Percentiles rank a stretch among this genome's conserved stretches.
These are phyloP conservation scores for Paracorniculantispora psalliotae DNA, from an alignment of 2,329 filamentous ascomycete species.

Conservation along the genomic window DNA sequence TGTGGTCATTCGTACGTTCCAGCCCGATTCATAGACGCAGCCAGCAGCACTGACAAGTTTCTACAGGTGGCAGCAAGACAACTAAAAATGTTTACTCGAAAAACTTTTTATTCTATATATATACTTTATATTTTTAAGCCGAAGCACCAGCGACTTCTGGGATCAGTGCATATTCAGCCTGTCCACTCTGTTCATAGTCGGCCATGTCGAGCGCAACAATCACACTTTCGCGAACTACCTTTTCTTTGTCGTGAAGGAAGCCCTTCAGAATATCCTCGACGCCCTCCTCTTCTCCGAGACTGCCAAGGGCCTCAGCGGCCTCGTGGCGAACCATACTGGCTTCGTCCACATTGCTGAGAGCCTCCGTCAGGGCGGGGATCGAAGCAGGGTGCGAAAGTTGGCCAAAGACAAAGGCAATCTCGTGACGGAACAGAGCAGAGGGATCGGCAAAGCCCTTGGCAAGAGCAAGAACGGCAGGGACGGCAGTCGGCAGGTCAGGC, in stretches of 20 bases:
- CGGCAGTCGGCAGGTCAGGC: slow-evolving; percentile 81
- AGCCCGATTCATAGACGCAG: not conserved
- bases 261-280: slow-evolving; percentile 79
- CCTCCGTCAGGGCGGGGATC: slow-evolving; percentile 78
- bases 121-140: slow-evolving; percentile 26
- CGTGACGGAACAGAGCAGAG: slow-evolving; percentile 92
- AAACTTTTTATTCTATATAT: slow-evolving; percentile 11
- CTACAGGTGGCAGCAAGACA: slow-evolving; percentile 54
- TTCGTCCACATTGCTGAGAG: slow-evolving; percentile 74
- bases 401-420: slow-evolving; percentile 97
- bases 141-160: slow-evolving; percentile 53
- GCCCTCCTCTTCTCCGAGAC: slow-evolving; percentile 86
- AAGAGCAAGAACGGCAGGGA: slow-evolving; percentile 80
- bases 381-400: slow-evolving; percentile 95
- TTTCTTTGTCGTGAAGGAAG: slow-evolving; percentile 86
- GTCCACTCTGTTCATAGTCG: slow-evolving; percentile 85
- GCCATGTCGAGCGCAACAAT: slow-evolving; percentile 97
- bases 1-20: slow-evolving; percentile 73
- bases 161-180: slow-evolving; percentile 88
- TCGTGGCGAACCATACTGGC: slow-evolving; percentile 97
- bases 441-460: slow-evolving; percentile 79
- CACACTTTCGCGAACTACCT: slow-evolving; percentile 90
- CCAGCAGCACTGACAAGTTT: not conserved
- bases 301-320: slow-evolving; percentile 91
- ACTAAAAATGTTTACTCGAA: slow-evolving; percentile 35